A percentile compares a stretch with the other conserved stretches of the same genome.
phyloP scores from a whole-genome alignment of 1,284 basidiomycete species.

The Tylopilus sp. region DNA sequence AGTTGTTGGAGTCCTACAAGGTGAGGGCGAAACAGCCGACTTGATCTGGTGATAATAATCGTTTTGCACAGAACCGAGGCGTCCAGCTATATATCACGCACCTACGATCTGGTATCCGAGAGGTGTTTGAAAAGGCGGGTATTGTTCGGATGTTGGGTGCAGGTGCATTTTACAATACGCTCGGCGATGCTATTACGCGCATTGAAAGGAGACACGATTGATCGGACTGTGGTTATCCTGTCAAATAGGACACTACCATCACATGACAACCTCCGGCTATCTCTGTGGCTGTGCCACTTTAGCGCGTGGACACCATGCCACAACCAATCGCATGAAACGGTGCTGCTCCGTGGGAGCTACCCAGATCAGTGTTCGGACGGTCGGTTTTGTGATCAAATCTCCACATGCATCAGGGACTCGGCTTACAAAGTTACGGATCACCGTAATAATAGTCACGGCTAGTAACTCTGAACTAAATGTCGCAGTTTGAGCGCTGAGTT shows the following conservation, averaged over 20 bases:
- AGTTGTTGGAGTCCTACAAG: conserved; percentile 75
- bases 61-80: conserved; percentile 50
- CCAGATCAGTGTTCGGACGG: not conserved
- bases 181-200: conserved; percentile 59
- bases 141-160: conserved; percentile 62
- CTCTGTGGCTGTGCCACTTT: not conserved
- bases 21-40: conserved; percentile 35
- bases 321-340: not conserved
- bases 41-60: not conserved
- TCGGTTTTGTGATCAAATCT: too few relatives aligned
- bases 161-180: conserved; percentile 69
- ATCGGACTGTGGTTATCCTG: not conserved
- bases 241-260: not conserved
- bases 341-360: not conserved
- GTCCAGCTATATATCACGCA: conserved; percentile 81
- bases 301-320: not conserved
- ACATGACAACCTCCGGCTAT: conserved; percentile 10
- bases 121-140: conserved; percentile 65
- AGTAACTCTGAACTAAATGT: not conserved
- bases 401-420: not conserved
- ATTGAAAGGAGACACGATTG: conserved; percentile 34
- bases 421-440: not conserved
- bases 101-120: conserved; percentile 53
- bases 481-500: not conserved
- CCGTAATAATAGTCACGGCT: not conserved